Evolutionary conservation across 1,284 basidiomycete genomes (phyloP).

Genomic region (Austropuccinia psidii): DNA sequence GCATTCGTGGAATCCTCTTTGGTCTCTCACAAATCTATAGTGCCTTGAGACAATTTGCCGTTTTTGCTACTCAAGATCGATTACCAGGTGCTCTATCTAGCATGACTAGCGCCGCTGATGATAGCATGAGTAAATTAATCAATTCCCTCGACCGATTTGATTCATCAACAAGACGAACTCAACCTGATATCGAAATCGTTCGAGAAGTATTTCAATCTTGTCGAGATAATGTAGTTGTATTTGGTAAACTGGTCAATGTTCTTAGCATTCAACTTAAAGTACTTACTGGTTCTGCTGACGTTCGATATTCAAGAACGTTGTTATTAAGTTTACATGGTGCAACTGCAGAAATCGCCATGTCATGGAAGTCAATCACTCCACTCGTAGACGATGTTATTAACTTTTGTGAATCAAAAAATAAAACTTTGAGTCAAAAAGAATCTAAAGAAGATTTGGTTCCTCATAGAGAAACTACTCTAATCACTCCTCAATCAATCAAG

Average conservation of each 20-base stretch:
- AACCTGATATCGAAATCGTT: conserved; percentile 61
- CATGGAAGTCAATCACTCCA: conserved; percentile 73
- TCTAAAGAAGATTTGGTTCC: conserved; percentile 41
- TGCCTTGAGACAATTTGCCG: conserved; percentile 78
- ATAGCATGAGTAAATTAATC: conserved; percentile 75
- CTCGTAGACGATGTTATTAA: conserved; percentile 65
- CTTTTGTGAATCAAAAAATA: conserved; percentile 52
- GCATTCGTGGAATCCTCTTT: conserved; percentile 83
- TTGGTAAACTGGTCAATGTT: conserved; percentile 77
- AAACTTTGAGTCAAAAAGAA: conserved; percentile 38
- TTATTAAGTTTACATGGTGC: conserved; percentile 82
- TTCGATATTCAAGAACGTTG: conserved; percentile 78
- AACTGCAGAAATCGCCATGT: conserved; percentile 73
- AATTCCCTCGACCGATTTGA: conserved; percentile 88
- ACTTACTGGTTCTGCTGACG: conserved; percentile 63
- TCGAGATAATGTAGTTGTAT: conserved; percentile 73
- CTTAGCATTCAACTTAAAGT: conserved; percentile 72
- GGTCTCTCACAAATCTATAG: conserved; percentile 86
- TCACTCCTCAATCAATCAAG: neutral
- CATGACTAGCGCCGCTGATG: conserved; percentile 74
- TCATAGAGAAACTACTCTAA: conserved; percentile 39
- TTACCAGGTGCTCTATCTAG: conserved; percentile 70
- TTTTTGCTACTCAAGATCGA: conserved; percentile 77
- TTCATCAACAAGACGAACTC: conserved; percentile 61
- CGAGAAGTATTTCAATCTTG: conserved; percentile 73